Conservation (phyloP, 768 basidiomycete species). For the Gyrodon lividus region DNA sequence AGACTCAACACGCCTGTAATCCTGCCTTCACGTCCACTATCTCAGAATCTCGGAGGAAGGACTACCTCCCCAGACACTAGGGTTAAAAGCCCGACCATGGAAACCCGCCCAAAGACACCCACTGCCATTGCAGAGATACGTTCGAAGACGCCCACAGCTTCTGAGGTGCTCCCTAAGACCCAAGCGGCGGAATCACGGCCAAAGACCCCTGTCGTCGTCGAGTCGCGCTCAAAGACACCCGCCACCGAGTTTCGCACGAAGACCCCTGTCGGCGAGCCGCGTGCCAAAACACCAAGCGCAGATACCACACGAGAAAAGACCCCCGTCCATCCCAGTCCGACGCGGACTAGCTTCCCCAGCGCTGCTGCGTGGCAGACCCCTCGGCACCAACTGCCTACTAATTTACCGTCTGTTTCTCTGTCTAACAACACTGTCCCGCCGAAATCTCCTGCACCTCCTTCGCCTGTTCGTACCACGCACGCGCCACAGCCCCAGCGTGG, state of each 20-base stretch:
- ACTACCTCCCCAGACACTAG: conserved; percentile 5
- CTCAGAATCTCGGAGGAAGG: conserved; percentile 21
- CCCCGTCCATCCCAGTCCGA: conserved; percentile 15
- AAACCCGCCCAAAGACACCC: conserved; percentile 23
- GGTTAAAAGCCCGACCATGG: conserved; percentile 7
- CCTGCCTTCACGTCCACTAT: conserved; percentile 13
- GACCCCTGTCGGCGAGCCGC: conserved; percentile 17
- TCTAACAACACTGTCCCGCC: conserved; percentile 24
- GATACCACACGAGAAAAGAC: conserved; percentile 20
- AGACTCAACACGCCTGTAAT: conserved; percentile 13
- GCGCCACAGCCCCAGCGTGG: conserved; percentile 39
- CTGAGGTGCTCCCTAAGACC: conserved; percentile 22
- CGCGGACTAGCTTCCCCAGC: conserved; percentile 15
- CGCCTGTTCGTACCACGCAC: conserved; percentile 43
- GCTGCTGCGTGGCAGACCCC: conserved; percentile 24
- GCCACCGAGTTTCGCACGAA: conserved; percentile 12
- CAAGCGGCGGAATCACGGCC: conserved; percentile 16
- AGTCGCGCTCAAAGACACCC: conserved; percentile 21
- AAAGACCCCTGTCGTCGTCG: conserved; percentile 13
- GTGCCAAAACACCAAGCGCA: conserved; percentile 17
- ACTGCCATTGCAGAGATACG: conserved; percentile 15
- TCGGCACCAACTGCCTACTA: conserved; percentile 30
- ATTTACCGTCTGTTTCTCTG: conserved; percentile 27
- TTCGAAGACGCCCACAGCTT: conserved; percentile 16
- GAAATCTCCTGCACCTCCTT: conserved; percentile 32